phyloP scores from a whole-genome alignment of 192 early-diverging fungal genomes.

The Thamnidium elegans region DNA sequence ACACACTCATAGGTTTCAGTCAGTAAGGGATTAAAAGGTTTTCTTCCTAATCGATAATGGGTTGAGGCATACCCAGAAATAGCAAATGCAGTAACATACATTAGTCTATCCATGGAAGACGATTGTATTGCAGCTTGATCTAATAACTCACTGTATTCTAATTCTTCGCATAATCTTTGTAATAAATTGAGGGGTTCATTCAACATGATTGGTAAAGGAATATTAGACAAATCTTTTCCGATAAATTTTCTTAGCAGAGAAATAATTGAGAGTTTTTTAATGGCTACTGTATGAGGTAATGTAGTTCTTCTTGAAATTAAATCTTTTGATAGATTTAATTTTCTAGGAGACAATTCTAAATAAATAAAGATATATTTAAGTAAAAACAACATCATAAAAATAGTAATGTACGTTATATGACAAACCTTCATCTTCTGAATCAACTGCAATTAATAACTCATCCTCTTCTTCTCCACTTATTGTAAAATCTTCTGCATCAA shows the following conservation, averaged over 20 bases:
- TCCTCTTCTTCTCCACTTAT: neutral
- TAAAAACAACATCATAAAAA: neutral
- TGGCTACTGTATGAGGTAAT: constrained; percentile 73
- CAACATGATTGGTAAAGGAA: constrained; percentile 91
- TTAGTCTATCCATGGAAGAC: constrained; percentile 71
- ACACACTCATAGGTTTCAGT: constrained; percentile 95
- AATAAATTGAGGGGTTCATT: constrained; percentile 93
- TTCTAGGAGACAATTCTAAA: neutral
- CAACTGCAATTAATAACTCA: neutral
- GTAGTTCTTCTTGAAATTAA: constrained; percentile 51
- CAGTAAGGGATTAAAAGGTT: constrained; percentile 91
- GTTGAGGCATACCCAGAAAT: constrained; percentile 84
- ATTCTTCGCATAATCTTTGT: constrained; percentile 88
- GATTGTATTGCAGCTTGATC: constrained; percentile 61
- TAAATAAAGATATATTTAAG: no score
- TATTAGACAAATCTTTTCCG: constrained; percentile 89
- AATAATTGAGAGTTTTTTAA: constrained; percentile 74
- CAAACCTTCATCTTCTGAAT: neutral
- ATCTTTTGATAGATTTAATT: neutral
- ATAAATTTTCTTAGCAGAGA: constrained; percentile 86
- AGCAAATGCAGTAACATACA: constrained; percentile 81
- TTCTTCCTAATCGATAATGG: constrained; percentile 76
- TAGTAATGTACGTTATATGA: no score
- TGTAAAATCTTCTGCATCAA: constrained; percentile 3
- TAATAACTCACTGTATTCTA: constrained; percentile 82